Conservation (phyloP, 83 land plant species). For the Thuja plicata region DNA sequence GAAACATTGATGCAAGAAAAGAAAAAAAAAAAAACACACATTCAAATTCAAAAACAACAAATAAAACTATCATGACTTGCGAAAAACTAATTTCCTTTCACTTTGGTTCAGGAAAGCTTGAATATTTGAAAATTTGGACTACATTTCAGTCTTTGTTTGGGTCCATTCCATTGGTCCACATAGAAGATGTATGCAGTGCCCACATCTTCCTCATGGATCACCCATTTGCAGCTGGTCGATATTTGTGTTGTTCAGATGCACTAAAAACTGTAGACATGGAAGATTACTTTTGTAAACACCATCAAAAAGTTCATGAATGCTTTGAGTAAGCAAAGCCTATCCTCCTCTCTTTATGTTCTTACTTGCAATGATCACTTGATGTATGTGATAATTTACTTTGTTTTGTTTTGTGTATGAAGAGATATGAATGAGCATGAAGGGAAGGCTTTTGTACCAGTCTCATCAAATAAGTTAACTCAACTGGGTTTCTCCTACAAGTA, state of each 20-base stretch:
- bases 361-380: too few relatives aligned
- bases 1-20: too few relatives aligned
- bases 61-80: too few relatives aligned
- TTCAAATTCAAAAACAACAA: too few relatives aligned
- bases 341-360: neutral
- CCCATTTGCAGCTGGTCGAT: constrained; percentile 27
- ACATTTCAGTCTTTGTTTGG: constrained; percentile 43
- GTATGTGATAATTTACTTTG: too few relatives aligned
- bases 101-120: constrained; percentile 18
- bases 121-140: constrained; percentile 18
- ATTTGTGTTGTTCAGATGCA: constrained; percentile 30
- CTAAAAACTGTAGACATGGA: neutral
- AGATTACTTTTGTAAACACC: neutral
- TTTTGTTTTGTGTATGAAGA: neutral
- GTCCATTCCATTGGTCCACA: constrained; percentile 45
- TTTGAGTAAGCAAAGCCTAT: neutral
- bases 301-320: neutral
- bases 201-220: constrained; percentile 53
- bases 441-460: neutral
- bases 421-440: too few relatives aligned
- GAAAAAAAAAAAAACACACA: too few relatives aligned
- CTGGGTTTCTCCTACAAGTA: neutral
- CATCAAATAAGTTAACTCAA: neutral
- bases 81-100: neutral
- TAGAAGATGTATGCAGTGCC: constrained; percentile 54